Base-by-base conservation (phyloP, 305 asterid genomes). In the Fraxinus angustifolia region DNA sequence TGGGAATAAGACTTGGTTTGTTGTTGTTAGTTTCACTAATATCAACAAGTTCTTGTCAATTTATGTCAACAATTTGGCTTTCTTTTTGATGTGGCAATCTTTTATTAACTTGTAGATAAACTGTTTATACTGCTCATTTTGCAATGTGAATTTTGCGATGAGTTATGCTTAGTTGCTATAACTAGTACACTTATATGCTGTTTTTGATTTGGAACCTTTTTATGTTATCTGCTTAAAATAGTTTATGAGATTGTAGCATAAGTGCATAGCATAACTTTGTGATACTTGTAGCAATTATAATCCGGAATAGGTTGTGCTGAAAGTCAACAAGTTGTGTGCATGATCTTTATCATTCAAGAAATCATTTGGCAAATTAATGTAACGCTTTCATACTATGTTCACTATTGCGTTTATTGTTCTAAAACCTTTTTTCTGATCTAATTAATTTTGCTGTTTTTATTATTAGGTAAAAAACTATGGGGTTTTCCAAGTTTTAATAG, bases 381-480 rank as follows among this genome's bases (percentile, higher is more conserved):
- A 19, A 16, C 6, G 16, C 60, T 1, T 50, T 16, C 19, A 50
- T 50, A 16, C 7, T 14, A 28, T 68, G 60, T 76, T 42, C 26
- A 12, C 62, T 71, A 40, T 14, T 28, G 16, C 38, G 33, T 17
- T 75, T 80, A 42, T 12, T 34, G 31, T 79, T 38, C 23, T 17
- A 30, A 0, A 31, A 75, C 38, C 14, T 42, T 42, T 58, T 83
- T 17, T 42, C 34, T 81, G 62, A 72, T 82, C 78, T 77, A 70
- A 77, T 80, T 26, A n/a, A 50, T 3, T 84, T 56, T 82, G 80
- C 82, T 82, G 56, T 45, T 71, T 79, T 78, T 35, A 3, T 34
- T 77, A 92, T 34, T 74, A 92, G 97, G 92, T 86, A 88, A 80
- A 85, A 88, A 78, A 19, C 79, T 88, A 19, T 88, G 97, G 98